These are phyloP conservation scores for Penicillium janthinellum DNA, from an alignment of 2,329 filamentous ascomycete species.

Conservation along the genomic window DNA sequence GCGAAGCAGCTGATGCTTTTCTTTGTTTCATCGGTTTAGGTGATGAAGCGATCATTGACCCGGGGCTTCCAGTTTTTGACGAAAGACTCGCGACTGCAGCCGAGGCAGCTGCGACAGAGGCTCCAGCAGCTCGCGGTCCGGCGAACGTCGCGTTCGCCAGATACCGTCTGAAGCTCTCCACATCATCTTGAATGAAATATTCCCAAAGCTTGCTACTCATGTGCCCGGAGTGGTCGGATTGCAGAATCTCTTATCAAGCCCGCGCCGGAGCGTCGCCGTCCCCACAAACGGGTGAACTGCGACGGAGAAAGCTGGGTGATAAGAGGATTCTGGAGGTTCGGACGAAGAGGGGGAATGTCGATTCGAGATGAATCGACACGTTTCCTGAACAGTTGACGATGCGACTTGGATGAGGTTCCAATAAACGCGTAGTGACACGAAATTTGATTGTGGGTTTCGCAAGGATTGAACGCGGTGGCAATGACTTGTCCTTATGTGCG, in stretches of 20 bases:
- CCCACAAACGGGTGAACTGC: slow-evolving; percentile 77
- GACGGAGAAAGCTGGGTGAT: slow-evolving; percentile 71
- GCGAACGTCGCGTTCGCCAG: slow-evolving; percentile 66
- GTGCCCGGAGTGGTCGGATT: slow-evolving; percentile 51
- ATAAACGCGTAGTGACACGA: slow-evolving; percentile 10
- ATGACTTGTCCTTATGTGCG: slow-evolving; percentile 17
- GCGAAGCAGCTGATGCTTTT: slow-evolving; percentile 48
- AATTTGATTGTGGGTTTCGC: slow-evolving; percentile 23
- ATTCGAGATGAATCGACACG: slow-evolving; percentile 20
- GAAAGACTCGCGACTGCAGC: slow-evolving; percentile 19
- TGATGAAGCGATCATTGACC: slow-evolving; percentile 33
- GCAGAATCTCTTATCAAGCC: slow-evolving; percentile 54
- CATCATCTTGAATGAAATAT: slow-evolving; percentile 95
- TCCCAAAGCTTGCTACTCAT: slow-evolving; percentile 99
- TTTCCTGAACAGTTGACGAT: slow-evolving; percentile 5
- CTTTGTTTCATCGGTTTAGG: slow-evolving; percentile 51
- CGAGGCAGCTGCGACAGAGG: slow-evolving; percentile 24
- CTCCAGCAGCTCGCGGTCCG: slow-evolving; percentile 33
- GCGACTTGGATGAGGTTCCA: not conserved
- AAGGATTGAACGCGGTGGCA: slow-evolving; percentile 22
- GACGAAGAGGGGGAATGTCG: slow-evolving; percentile 8
- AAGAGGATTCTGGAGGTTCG: slow-evolving; percentile 31
- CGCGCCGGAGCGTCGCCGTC: slow-evolving; percentile 81
- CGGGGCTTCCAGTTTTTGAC: slow-evolving; percentile 34
- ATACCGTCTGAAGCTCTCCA: slow-evolving; percentile 89